Evolutionary conservation across 148 eudicot genomes (phyloP).

Genomic region (Vaccinium darrowii): DNA sequence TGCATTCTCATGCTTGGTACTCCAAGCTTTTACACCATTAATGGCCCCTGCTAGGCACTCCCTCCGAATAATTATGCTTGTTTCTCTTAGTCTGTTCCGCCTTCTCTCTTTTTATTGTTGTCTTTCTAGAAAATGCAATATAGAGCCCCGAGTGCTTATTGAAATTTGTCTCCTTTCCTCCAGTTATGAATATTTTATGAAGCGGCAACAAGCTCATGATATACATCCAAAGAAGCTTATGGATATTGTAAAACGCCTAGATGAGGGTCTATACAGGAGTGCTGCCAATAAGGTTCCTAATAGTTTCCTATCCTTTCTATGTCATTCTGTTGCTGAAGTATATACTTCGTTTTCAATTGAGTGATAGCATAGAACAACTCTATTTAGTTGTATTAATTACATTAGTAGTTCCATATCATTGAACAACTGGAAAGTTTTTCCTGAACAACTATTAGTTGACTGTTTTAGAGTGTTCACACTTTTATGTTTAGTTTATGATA

Average conservation of each 20-base stretch:
- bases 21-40: neutral
- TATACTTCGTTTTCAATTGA: neutral
- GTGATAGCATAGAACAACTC: neutral
- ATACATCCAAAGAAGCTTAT: conserved; percentile 35
- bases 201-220: conserved; percentile 45
- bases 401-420: neutral
- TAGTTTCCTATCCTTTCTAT: neutral
- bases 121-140: neutral
- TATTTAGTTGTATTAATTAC: neutral
- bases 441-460: neutral
- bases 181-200: conserved; percentile 60
- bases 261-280: conserved; percentile 60
- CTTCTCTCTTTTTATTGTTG: neutral
- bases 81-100: neutral
- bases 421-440: neutral
- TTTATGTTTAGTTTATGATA: conserved; percentile 15
- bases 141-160: conserved; percentile 6
- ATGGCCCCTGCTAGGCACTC: conserved; percentile 1
- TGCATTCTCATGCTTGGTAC: neutral
- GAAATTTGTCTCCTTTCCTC: neutral
- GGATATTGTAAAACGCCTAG: conserved; percentile 76
- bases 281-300: conserved; percentile 61
- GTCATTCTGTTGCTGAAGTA: neutral
- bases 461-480: neutral
- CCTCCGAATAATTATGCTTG: neutral